phyloP scores from a whole-genome alignment of 768 basidiomycete species.

The Mycena leptocephala region DNA sequence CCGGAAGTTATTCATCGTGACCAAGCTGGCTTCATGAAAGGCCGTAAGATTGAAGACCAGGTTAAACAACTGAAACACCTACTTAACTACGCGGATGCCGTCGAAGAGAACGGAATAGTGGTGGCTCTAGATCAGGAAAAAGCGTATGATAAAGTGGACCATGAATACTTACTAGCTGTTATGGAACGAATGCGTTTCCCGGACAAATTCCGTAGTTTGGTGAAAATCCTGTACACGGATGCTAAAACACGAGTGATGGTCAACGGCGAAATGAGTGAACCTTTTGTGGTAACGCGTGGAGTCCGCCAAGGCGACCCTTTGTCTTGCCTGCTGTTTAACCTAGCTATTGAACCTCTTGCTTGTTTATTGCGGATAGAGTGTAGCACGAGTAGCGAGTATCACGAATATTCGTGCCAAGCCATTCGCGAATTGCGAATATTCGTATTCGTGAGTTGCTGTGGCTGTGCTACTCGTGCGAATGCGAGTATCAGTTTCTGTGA shows the following conservation, averaged over 20 bases:
- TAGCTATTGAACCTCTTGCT: background rate
- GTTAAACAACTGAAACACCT: constrained; percentile 37
- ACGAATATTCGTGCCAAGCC: too few relatives aligned
- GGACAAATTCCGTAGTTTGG: background rate
- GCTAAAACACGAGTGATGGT: constrained; percentile 14
- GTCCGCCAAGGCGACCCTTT: constrained; percentile 16
- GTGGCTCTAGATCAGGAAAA: too few relatives aligned
- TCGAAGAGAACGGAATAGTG: constrained; percentile 27
- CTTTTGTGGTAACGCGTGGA: constrained; percentile 3
- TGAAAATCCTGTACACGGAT: background rate
- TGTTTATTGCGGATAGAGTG: too few relatives aligned
- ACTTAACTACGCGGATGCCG: constrained; percentile 24
- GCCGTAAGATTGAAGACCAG: constrained; percentile 41
- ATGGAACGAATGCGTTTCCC: constrained; percentile 1
- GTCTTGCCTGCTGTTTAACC: constrained; percentile 16
- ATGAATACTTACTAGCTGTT: constrained; percentile 1
- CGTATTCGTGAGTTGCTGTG: too few relatives aligned
- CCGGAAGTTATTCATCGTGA: constrained; percentile 38
- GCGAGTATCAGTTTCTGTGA: too few relatives aligned
- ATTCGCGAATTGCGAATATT: too few relatives aligned
- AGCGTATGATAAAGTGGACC: too few relatives aligned
- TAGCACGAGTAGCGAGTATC: too few relatives aligned
- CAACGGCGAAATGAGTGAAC: constrained; percentile 14
- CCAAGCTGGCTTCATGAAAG: constrained; percentile 49
- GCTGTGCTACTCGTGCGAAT: too few relatives aligned